Evolutionary conservation across 352 stramenopile species (phyloP), one percentile per base, ranked within the genome.

Genomic region (Phytophthora fragariae): DNA sequence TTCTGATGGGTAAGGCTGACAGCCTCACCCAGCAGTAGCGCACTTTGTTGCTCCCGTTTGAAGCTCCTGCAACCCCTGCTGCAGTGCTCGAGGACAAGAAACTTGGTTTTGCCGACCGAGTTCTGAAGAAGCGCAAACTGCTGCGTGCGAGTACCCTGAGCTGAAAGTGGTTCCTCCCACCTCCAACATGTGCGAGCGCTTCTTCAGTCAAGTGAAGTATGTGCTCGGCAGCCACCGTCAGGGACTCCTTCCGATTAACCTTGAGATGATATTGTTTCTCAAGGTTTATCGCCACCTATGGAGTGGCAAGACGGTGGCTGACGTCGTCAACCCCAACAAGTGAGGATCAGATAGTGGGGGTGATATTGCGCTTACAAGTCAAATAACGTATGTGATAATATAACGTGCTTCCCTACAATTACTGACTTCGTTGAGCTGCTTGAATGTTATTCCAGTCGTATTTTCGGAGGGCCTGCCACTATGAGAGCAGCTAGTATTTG

Each of bases 81-180:
- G 12, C 44, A 14, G 44, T 50, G 44, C 12, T 21, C 6, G 44
- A 50, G 44, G n/a, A 50, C 44, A 50, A 24, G 15, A 24, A 21
- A 21, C 3, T 50, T 50, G 44, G 17, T 50, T 50, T 50, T 5
- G 15, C 15, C 3, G 44, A 50, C n/a, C 15, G 17, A 50, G 44
- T 15, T 15, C n/a, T 50, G 15, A 50, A 50, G n/a, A 21, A 15
- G 8, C 44, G 44, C 2, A 50, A 10, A 50, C n/a, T 50, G 15
- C 5, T 50, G 44, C 44, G 44, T 50, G 44, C n/a, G 15, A 50
- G 44, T 50, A 50, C 44, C 44, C 44, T 50, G 44, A 50, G n/a
- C 6, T 50, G 3, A 12, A 14, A 50, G 15, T 50, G 44, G 19
- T 50, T 12, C 9, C 35, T 3, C 11, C 37, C 37, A 44, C 44